Conservation (phyloP, 164 flowering plant species). For the Dillenia turbinata region DNA sequence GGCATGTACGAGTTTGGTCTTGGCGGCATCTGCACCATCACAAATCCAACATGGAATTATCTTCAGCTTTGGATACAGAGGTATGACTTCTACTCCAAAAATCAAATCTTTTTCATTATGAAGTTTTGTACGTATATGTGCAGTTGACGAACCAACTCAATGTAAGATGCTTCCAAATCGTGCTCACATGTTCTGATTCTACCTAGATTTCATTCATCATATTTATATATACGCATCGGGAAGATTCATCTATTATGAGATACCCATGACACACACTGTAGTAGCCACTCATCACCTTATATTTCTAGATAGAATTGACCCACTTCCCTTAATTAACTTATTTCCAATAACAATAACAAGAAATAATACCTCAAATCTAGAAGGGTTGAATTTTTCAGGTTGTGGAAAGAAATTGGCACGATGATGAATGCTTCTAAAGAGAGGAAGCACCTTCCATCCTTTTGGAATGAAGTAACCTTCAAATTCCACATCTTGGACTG, state of each 20-base stretch:
- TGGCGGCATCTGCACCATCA: conserved; percentile 56
- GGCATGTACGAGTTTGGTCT: conserved; percentile 82
- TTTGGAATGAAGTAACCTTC: conserved; percentile 78
- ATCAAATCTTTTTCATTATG: too few species aligned
- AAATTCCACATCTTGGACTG: conserved; percentile 76
- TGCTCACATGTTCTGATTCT: conserved; percentile 26
- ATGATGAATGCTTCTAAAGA: conserved; percentile 87
- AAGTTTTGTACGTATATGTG: too few species aligned
- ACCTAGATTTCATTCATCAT: neutral
- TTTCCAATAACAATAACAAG: neutral
- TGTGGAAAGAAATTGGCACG: conserved; percentile 65
- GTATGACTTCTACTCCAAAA: too few species aligned
- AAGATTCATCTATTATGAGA: neutral
- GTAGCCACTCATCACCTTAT: conserved; percentile 21
- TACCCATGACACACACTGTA: too few species aligned
- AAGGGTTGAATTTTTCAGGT: conserved; percentile 85
- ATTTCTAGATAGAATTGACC: conserved; percentile 2
- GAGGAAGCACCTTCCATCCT: conserved; percentile 98
- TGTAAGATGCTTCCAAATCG: conserved; percentile 7
- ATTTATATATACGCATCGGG: too few species aligned
- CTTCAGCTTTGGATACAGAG: too few species aligned
- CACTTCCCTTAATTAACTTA: neutral
- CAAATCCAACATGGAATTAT: neutral
- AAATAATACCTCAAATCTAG: conserved; percentile 75
- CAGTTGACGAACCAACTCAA: too few species aligned